Evolutionary conservation across 108 stramenopile genomes (phyloP).

Genomic region (Asterionellopsis glacialis): DNA sequence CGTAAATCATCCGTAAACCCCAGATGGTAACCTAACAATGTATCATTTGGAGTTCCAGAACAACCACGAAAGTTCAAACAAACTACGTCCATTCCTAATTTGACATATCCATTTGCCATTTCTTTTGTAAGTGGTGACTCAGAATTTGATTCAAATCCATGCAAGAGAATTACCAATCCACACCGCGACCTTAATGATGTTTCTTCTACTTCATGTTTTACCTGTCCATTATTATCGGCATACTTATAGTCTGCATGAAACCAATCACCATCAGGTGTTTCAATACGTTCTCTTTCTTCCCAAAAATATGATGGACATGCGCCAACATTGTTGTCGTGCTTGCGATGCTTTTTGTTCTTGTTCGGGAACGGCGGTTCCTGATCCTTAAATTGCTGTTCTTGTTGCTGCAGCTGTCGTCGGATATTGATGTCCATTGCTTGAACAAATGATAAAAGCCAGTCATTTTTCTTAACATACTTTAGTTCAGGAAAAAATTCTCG

Average conservation of each 20-base stretch:
- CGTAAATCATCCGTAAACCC: conserved; percentile 87
- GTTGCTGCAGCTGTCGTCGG: no score
- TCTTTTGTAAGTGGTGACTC: conserved; percentile 50
- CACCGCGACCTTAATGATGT: no score
- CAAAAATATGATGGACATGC: conserved; percentile 18
- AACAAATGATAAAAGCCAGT: no score
- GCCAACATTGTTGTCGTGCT: no score
- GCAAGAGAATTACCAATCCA: conserved; percentile 51
- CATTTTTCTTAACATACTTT: no score
- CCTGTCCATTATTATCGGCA: conserved; percentile 8
- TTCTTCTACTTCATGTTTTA: not conserved
- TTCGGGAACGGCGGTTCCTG: no score
- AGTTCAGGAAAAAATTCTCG: not conserved
- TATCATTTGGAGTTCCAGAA: conserved; percentile 50
- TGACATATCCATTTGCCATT: conserved; percentile 47
- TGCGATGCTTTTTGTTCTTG: no score
- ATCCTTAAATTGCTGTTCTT: no score
- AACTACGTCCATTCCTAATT: conserved; percentile 49
- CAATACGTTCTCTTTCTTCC: conserved; percentile 56
- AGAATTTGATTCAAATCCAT: conserved; percentile 76
- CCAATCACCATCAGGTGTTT: conserved; percentile 67
- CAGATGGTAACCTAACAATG: conserved; percentile 73
- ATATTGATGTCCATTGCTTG: no score
- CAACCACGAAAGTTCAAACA: conserved; percentile 90
- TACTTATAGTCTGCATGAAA: conserved; percentile 68